phyloP scores from a whole-genome alignment of 495 filamentous ascomycete genomes.

The Annulohypoxylon stygium region DNA sequence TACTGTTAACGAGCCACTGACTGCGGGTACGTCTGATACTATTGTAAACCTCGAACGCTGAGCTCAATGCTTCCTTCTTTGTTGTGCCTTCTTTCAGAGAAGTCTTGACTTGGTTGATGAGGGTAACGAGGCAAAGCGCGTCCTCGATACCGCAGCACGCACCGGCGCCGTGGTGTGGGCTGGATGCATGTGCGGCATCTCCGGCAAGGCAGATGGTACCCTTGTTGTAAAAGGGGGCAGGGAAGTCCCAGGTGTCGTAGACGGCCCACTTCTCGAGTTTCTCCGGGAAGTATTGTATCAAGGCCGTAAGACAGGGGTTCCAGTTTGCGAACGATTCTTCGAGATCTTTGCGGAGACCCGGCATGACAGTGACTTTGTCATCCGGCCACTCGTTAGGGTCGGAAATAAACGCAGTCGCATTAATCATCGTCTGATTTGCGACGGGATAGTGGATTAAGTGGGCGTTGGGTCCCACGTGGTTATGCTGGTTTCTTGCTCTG shows the following conservation, averaged over 20 bases:
- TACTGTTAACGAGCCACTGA: constrained; percentile 56
- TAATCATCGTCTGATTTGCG: constrained; percentile 59
- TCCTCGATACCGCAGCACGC: constrained; percentile 59
- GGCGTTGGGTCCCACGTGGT: constrained; percentile 61
- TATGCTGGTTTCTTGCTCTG: constrained; percentile 58
- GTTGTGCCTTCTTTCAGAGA: constrained; percentile 2
- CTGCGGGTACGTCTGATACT: constrained; percentile 38
- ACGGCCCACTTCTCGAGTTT: constrained; percentile 55
- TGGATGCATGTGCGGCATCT: constrained; percentile 59
- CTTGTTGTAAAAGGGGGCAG: constrained; percentile 47
- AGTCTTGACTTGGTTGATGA: constrained; percentile 26
- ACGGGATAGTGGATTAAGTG: constrained; percentile 65
- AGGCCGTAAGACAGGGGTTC: constrained; percentile 40
- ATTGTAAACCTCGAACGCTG: constrained; percentile 38
- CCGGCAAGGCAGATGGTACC: constrained; percentile 52
- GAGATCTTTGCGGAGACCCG: constrained; percentile 55
- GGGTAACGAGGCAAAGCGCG: constrained; percentile 46
- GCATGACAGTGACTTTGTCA: constrained; percentile 45
- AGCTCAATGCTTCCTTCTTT: constrained; percentile 26
- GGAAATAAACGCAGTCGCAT: constrained; percentile 61
- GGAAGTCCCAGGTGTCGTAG: constrained; percentile 56
- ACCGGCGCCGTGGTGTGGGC: constrained; percentile 59
- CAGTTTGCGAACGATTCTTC: constrained; percentile 44
- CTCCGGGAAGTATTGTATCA: constrained; percentile 48
- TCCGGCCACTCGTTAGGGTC: constrained; percentile 58